A percentile compares a stretch with the other conserved stretches of the same genome.
phyloP scores from a whole-genome alignment of 306 rosid genomes.

The Prosopis cineraria region DNA sequence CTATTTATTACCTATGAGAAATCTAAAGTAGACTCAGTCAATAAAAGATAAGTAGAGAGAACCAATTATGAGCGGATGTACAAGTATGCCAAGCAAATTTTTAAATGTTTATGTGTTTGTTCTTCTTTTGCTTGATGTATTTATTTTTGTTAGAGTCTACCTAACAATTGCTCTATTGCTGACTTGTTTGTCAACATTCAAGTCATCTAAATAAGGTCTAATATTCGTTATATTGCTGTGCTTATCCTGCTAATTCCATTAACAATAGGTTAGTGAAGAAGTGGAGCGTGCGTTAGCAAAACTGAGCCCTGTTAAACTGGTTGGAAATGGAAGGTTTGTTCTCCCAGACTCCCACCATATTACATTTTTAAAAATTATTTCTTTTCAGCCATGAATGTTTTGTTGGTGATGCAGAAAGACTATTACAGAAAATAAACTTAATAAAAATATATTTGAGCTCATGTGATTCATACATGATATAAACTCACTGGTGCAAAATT shows the following conservation, averaged over 20 bases:
- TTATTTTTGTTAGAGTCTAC: background rate
- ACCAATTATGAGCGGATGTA: background rate
- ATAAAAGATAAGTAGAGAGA: background rate
- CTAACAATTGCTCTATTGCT: background rate
- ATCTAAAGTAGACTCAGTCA: background rate
- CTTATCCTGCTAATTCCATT: conserved; percentile 38
- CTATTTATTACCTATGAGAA: background rate
- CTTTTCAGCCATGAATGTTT: conserved; percentile 8
- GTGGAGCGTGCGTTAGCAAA: conserved; percentile 76
- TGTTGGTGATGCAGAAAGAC: conserved; percentile 16
- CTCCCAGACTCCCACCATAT: conserved; percentile 18
- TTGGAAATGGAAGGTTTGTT: conserved; percentile 63
- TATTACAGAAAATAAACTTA: conserved; percentile 1
- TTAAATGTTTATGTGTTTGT: background rate
- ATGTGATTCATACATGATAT: background rate
- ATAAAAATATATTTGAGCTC: background rate
- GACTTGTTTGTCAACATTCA: background rate
- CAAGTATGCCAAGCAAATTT: background rate
- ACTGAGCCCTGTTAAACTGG: conserved; percentile 49
- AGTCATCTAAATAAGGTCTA: conserved; percentile 4
- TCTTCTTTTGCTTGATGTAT: background rate
- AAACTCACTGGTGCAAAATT: conserved; percentile 10
- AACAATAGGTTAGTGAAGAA: conserved; percentile 79
- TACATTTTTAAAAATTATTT: conserved; percentile 14
- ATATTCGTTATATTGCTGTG: conserved; percentile 6